Base-by-base conservation (phyloP, 371 early-diverging fungal genomes). In the Saksenaea oblongispora region DNA sequence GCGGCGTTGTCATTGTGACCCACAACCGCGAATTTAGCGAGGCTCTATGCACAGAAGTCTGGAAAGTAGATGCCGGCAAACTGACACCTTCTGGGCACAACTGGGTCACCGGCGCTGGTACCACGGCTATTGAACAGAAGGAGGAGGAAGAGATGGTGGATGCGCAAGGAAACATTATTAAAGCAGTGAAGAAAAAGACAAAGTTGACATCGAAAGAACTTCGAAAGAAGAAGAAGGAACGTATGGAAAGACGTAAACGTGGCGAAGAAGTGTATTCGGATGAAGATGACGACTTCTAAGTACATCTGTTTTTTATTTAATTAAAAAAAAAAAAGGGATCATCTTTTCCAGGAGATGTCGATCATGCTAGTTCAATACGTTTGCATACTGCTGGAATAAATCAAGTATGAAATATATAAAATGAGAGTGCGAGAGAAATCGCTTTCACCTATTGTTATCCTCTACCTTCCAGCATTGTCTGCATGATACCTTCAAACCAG, bases 1-100 rank as follows among this genome's bases (percentile, higher is more conserved):
- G 92, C 36, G 89, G 85, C 68, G 88, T 91, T 11, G 84, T 90
- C 9, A 88, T 89, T 65, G 86, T 91, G 56, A 85, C 88, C 53
- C 91, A 91, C 71, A 86, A 90, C 72, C 75, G 85, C 53, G 86
- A 85, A 58, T 91, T 91, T 76, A 79, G 86, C 54, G 84, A 85
- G 59, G 84, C 80, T 8, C 76, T 86, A 36, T 89, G 89, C 73
- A 79, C 72, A 15, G 89, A 89, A 76, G 84, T 86, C 27, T 91
- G 87, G 85, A 80, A 84, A 65, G 87, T 92, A 53, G 90, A 93
- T 35, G 78, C 74, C 11, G 91, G 92, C 61, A 64, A 67, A 28
- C 75, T 85, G 39, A 65, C 72, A 51, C 68, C 79, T n/a, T 78
- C 79, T 34, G 79, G 79, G 54, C 79, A 78, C 37, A 78, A 78